phyloP scores from a whole-genome alignment of 1,284 basidiomycete genomes.

The Rhodotorula sp. region DNA sequence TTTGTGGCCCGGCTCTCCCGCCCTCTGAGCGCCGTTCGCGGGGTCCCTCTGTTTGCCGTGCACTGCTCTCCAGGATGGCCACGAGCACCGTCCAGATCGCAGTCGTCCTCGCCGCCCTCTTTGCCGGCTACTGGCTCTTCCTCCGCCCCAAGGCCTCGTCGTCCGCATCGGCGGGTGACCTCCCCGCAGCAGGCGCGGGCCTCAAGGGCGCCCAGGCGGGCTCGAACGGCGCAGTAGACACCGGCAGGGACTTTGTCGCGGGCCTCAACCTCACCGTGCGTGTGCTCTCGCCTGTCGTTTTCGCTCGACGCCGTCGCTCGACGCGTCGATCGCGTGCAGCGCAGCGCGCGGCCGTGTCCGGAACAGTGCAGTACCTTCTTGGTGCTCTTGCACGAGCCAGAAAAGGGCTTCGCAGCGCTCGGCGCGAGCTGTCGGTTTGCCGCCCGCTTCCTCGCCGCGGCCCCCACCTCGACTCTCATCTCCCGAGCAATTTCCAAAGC shows the following conservation, averaged over 20 bases:
- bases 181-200: constrained; percentile 53
- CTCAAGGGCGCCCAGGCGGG: constrained; percentile 36
- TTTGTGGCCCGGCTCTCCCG: no score
- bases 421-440: no score
- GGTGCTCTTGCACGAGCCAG: no score
- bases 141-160: constrained; percentile 55
- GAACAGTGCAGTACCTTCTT: no score
- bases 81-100: constrained; percentile 47
- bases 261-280: constrained; percentile 87
- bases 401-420: no score
- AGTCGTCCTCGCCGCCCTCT: constrained; percentile 66
- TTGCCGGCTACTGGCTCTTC: constrained; percentile 76
- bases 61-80: neutral
- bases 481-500: no score
- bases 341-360: no score
- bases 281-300: constrained; percentile 36
- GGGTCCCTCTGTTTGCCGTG: neutral
- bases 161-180: constrained; percentile 61
- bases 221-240: constrained; percentile 70
- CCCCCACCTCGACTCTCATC: no score
- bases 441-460: no score
- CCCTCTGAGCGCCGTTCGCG: no score
- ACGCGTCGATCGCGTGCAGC: no score
- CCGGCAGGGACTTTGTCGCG: constrained; percentile 75
- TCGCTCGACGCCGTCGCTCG: neutral